Percentiles rank a stretch among this genome's conserved stretches.
Conservation (phyloP, 179 eudicot genomes). For the Nepenthes alata region DNA sequence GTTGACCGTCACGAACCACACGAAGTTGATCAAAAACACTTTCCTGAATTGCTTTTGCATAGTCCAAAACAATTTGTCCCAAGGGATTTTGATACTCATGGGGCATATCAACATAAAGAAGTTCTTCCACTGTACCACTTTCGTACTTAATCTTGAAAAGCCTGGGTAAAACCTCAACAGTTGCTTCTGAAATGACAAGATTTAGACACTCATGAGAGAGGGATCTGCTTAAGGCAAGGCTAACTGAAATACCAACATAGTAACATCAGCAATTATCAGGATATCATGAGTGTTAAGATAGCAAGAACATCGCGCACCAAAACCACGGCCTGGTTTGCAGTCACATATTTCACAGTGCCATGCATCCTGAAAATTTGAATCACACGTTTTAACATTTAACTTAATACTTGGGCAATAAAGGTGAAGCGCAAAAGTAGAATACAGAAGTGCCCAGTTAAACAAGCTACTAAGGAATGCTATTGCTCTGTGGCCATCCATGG, state of each 20-base stretch:
- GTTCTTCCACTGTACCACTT: conserved; percentile 96
- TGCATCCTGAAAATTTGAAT: conserved; percentile 54
- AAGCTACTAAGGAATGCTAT: too few relatives aligned
- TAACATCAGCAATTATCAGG: background rate
- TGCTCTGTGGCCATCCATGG: too few relatives aligned
- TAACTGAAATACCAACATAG: background rate
- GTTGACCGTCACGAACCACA: conserved; percentile 96
- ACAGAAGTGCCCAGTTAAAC: too few relatives aligned
- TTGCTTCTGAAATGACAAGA: conserved; percentile 54
- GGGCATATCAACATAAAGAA: conserved; percentile 96
- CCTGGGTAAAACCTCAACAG: conserved; percentile 94
- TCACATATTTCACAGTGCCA: conserved; percentile 99
- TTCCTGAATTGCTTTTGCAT: conserved; percentile 97
- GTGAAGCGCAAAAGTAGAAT: background rate
- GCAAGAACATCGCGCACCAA: conserved; percentile 49
- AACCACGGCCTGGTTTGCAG: conserved; percentile 96
- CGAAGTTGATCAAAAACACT: conserved; percentile 97
- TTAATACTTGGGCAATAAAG: background rate
- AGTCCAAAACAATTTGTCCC: conserved; percentile 93
- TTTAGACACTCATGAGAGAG: background rate
- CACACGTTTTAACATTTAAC: background rate
- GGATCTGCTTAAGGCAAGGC: background rate
- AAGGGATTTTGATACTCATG: conserved; percentile 76
- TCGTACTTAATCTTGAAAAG: conserved; percentile 94
- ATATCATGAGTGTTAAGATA: background rate